A percentile compares a stretch with the other conserved stretches of the same genome.
Evolutionary conservation across 352 stramenopile species (phyloP).

Genomic region (Pilasporangium apinafurcum): DNA sequence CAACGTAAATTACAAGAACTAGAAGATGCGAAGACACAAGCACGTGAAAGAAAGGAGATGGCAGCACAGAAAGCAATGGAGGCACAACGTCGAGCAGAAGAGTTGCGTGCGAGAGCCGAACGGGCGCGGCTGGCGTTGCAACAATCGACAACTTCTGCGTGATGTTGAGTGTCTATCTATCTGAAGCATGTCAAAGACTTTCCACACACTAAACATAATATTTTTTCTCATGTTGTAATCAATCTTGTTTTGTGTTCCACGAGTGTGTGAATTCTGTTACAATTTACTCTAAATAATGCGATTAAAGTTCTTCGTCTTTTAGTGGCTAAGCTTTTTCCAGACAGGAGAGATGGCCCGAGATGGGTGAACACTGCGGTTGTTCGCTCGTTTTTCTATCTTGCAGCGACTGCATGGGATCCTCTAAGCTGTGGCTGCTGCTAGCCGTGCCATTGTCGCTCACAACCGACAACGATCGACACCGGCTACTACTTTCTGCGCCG

Average conservation of each 20-base stretch:
- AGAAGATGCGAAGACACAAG: slow-evolving; percentile 36
- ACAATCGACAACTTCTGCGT: not conserved
- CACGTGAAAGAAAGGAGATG: slow-evolving; percentile 31
- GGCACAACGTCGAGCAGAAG: slow-evolving; percentile 46
- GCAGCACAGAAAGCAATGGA: slow-evolving; percentile 44
- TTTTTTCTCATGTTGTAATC: not conserved
- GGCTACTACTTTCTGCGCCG: slow-evolving; percentile 6
- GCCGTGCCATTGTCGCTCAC: slow-evolving; percentile 27
- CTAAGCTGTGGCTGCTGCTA: slow-evolving; percentile 54
- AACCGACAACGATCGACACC: slow-evolving; percentile 37
- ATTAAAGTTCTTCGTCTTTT: too few species aligned
- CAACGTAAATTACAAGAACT: slow-evolving; percentile 41
- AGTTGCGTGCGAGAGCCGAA: slow-evolving; percentile 44
- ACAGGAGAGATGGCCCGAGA: slow-evolving; percentile 23
- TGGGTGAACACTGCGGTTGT: slow-evolving; percentile 4
- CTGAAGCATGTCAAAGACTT: too few species aligned
- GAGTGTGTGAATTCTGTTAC: not conserved
- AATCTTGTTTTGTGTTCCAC: not conserved
- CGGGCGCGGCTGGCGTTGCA: slow-evolving; percentile 30
- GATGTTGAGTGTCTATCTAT: too few species aligned
- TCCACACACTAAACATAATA: not conserved
- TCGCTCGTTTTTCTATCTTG: slow-evolving; percentile 13
- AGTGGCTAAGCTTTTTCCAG: slow-evolving; percentile 41
- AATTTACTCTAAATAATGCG: slow-evolving; percentile 1
- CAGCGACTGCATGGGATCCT: slow-evolving; percentile 6